A percentile compares a stretch with the other conserved stretches of the same genome.
Conservation (phyloP, 2,329 filamentous ascomycete genomes). For the Claviceps africana region DNA sequence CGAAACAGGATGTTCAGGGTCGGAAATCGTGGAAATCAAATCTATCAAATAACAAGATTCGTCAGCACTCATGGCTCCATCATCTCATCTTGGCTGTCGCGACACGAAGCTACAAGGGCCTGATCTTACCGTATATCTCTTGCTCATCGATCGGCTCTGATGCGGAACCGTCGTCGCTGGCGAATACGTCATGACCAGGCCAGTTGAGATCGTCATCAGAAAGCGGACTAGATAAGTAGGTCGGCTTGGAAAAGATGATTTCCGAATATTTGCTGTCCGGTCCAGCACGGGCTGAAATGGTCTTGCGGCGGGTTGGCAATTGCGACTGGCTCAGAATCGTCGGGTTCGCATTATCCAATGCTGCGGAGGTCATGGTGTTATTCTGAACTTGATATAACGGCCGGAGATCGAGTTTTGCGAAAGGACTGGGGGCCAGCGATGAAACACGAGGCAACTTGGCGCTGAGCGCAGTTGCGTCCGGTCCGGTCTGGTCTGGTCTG, state of each 20-base stretch:
- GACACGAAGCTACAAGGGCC: neutral
- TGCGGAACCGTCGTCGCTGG: conserved; percentile 40
- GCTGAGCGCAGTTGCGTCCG: neutral
- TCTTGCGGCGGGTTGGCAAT: conserved; percentile 61
- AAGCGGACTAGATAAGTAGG: conserved; percentile 28
- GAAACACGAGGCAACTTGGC: neutral
- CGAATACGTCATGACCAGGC: conserved; percentile 20
- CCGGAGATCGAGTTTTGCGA: neutral
- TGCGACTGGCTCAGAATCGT: conserved; percentile 81
- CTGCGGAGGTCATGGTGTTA: conserved; percentile 13
- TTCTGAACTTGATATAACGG: neutral
- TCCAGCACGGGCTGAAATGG: conserved; percentile 30
- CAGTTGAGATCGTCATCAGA: conserved; percentile 22
- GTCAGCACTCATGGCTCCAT: neutral
- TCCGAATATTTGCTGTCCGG: conserved; percentile 33
- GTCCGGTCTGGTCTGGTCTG: too few relatives aligned
- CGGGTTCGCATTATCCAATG: conserved; percentile 71
- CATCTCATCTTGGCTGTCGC: too few relatives aligned
- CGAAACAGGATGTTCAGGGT: conserved; percentile 91
- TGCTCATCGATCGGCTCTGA: conserved; percentile 88
- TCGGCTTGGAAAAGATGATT: conserved; percentile 31
- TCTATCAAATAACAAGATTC: conserved; percentile 35
- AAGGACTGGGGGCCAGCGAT: too few relatives aligned
- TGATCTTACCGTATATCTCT: conserved; percentile 71
- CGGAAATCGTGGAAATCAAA: conserved; percentile 84